Percentiles rank a stretch among this genome's conserved stretches.
These are phyloP conservation scores for Xerocomellus intermedius DNA, from an alignment of 768 basidiomycete genomes.

Conservation along the genomic window DNA sequence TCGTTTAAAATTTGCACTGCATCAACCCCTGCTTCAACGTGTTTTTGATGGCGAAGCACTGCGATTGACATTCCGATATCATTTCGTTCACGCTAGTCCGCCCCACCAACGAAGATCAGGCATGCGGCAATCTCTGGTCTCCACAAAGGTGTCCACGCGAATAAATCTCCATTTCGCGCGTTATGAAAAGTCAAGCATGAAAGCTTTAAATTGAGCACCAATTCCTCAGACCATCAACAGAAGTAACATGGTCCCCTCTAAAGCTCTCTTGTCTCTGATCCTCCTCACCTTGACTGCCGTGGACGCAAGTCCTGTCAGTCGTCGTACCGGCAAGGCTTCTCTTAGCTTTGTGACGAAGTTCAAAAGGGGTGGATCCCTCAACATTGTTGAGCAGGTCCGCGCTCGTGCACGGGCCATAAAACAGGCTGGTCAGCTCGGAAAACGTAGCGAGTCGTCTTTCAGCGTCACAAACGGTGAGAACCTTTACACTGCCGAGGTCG, in stretches of 20 bases:
- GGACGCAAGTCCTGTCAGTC: neutral
- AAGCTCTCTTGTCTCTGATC: neutral
- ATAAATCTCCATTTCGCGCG: no score
- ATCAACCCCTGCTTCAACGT: no score
- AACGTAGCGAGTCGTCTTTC: constrained; percentile 8
- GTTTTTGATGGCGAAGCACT: no score
- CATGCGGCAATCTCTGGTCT: no score
- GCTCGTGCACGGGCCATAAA: constrained; percentile 13
- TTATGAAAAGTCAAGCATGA: no score
- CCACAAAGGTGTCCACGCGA: no score
- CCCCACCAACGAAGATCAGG: no score
- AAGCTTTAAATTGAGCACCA: no score
- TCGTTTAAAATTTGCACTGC: no score
- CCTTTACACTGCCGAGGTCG: constrained; percentile 29
- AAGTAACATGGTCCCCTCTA: neutral
- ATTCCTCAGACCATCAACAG: no score
- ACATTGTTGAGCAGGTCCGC: constrained; percentile 11
- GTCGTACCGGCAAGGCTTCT: neutral
- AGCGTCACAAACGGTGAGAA: constrained; percentile 19
- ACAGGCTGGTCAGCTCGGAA: neutral
- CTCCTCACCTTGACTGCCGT: neutral
- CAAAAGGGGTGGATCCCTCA: constrained; percentile 4
- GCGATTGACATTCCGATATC: no score
- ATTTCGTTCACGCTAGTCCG: no score
- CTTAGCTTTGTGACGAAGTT: constrained; percentile 14